Conservation (phyloP, 1,284 basidiomycete genomes). For the Puccinia novopanici region DNA sequence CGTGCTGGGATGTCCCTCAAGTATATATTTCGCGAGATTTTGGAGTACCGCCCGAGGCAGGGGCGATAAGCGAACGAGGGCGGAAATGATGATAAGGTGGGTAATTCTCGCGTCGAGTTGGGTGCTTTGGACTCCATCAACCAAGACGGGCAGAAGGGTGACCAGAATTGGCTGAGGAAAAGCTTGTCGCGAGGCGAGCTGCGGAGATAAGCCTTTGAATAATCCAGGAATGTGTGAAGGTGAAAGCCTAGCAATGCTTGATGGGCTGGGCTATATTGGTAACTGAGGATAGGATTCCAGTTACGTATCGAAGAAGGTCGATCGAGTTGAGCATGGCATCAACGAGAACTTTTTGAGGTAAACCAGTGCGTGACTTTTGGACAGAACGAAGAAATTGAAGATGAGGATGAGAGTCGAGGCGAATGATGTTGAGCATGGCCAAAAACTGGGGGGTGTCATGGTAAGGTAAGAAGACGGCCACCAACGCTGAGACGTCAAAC, state of each 20-base stretch:
- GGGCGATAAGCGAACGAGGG: conserved; percentile 17
- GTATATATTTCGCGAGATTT: conserved; percentile 30
- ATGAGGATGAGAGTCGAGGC: conserved; percentile 61
- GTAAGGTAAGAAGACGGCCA: conserved; percentile 86
- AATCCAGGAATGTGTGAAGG: conserved; percentile 67
- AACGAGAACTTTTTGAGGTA: conserved; percentile 71
- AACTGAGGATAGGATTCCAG: conserved; percentile 67
- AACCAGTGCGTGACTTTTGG: conserved; percentile 71
- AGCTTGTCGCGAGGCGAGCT: conserved; percentile 67
- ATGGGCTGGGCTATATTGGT: conserved; percentile 66
- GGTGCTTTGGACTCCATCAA: conserved; percentile 53
- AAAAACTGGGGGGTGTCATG: conserved; percentile 93
- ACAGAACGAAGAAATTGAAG: conserved; percentile 66
- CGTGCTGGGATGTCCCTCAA: conserved; percentile 20
- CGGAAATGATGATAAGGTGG: conserved; percentile 29
- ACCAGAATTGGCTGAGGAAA: conserved; percentile 67
- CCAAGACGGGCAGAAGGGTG: conserved; percentile 30
- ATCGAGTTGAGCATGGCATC: conserved; percentile 73
- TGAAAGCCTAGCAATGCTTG: conserved; percentile 80
- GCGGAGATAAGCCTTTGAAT: conserved; percentile 60
- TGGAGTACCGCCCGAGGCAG: conserved; percentile 19
- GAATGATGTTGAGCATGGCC: conserved; percentile 84
- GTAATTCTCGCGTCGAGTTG: conserved; percentile 70
- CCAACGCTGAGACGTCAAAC: conserved; percentile 79
- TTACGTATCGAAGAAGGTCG: conserved; percentile 68